phyloP scores from a whole-genome alignment of 2,329 filamentous ascomycete genomes.

The Chaetomium globosum region DNA sequence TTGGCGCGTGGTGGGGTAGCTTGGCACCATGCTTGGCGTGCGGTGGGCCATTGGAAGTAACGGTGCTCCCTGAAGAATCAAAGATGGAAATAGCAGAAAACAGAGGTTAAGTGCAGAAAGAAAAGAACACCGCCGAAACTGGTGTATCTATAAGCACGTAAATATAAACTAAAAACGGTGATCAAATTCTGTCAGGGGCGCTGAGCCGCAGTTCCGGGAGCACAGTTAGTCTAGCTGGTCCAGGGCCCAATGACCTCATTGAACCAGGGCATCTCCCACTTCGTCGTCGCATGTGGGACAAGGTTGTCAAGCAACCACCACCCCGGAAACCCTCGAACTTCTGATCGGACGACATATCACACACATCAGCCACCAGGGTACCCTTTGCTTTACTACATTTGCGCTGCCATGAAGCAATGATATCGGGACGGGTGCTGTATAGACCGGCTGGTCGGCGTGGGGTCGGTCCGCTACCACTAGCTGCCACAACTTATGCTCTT shows the following conservation, averaged over 20 bases:
- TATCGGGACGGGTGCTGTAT: conserved; percentile 40
- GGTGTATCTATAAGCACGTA: background rate
- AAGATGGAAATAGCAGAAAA: background rate
- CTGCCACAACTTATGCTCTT: conserved; percentile 32
- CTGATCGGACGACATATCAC: background rate
- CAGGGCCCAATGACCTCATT: conserved; percentile 5
- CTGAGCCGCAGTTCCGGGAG: background rate
- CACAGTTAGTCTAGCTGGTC: background rate
- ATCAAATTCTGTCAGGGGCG: background rate
- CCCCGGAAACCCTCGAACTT: background rate
- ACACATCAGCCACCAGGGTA: background rate
- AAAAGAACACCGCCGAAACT: background rate
- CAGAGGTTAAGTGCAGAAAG: too few relatives aligned
- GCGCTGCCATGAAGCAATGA: conserved; percentile 41
- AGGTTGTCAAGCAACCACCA: background rate
- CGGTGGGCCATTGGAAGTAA: background rate
- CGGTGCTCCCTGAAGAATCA: background rate
- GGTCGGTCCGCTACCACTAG: conserved; percentile 14
- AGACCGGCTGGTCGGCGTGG: conserved; percentile 43
- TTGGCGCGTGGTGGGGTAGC: background rate
- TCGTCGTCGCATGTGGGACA: background rate
- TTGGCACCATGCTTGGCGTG: background rate
- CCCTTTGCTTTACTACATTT: background rate
- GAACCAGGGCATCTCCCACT: background rate
- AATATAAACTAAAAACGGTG: background rate